Base-by-base conservation (phyloP, 805 yeast genomes). In the Maudiozyma bulderi region DNA sequence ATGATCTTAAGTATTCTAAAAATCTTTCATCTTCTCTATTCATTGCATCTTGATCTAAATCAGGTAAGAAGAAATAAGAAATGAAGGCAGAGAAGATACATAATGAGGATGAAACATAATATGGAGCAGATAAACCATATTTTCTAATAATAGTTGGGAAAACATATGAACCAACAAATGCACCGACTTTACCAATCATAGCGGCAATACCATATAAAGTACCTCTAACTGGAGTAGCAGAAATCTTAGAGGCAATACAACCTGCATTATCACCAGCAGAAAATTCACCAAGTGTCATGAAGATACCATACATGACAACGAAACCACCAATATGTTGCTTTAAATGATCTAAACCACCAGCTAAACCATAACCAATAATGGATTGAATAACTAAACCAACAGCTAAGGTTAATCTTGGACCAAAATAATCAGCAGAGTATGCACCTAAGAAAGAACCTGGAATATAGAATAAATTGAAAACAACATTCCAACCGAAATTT, bases 241-340 rank as follows among this genome's bases (percentile, higher is more conserved):
- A 76, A 6, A 95, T 84, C 69, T 89, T 89, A 40, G 95, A 77
- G 20, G 95, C 95, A 53, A 90, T 73, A 49, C 86, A 70, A 57
- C 97, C 97, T 65, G 86, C 84, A 68, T 86, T 87, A 68, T 89
- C 87, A 70, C 97, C 98, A 11, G 95, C 90, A 32, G 96, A 95
- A 67, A 90, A 85, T 68, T 91, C 97, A 60, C 97, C 97, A 45
- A 87, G 73, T 6, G 95, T 74, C 65, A 80, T 72, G 67, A 88
- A 91, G 55, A 91, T 81, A 71, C 97, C 97, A 62, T 84, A 91
- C 31, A 85, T 84, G 42, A 88, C 93, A 45, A 82, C 85, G 58
- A 90, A 87, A 0, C 80, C 91, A 39, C 79, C 96, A 61, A 87
- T 73, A 57, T 82, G 77, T 39, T 76, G 59, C 52, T 73, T 71